These are phyloP conservation scores for Xanthoparmelia taractica DNA, from an alignment of 495 filamentous ascomycete genomes.

Conservation along the genomic window DNA sequence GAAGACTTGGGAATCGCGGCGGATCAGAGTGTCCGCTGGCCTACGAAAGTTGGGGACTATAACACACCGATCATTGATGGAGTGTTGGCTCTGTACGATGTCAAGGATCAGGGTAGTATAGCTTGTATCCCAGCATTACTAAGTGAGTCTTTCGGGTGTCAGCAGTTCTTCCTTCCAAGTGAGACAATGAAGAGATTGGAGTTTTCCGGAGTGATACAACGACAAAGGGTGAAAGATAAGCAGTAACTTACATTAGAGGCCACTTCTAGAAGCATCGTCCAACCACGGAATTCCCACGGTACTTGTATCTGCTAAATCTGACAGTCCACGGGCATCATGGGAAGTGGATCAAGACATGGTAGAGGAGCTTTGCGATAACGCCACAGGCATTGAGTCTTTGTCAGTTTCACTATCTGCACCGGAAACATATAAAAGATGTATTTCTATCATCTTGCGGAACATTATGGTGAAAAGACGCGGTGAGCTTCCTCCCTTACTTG, in stretches of 20 bases:
- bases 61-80: conserved; percentile 71
- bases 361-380: conserved; percentile 46
- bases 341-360: conserved; percentile 54
- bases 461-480: conserved; percentile 58
- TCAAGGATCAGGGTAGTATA: conserved; percentile 65
- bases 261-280: conserved; percentile 54
- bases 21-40: conserved; percentile 68
- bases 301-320: conserved; percentile 80
- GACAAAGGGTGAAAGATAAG: not conserved
- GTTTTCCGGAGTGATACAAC: not conserved
- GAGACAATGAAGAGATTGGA: not conserved
- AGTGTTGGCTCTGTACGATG: conserved; percentile 77
- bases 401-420: conserved; percentile 63
- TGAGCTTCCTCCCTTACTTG: conserved; percentile 39
- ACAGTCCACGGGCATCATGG: conserved; percentile 52
- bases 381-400: conserved; percentile 59
- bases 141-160: conserved; percentile 46
- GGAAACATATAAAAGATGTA: conserved; percentile 67
- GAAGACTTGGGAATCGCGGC: conserved; percentile 60
- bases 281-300: conserved; percentile 62
- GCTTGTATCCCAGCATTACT: conserved; percentile 58
- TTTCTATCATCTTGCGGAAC: conserved; percentile 65
- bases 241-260: conserved; percentile 17
- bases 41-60: conserved; percentile 57
- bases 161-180: not conserved